Conservation (phyloP, 75 land plant species). For the Isoetes taiwanensis region DNA sequence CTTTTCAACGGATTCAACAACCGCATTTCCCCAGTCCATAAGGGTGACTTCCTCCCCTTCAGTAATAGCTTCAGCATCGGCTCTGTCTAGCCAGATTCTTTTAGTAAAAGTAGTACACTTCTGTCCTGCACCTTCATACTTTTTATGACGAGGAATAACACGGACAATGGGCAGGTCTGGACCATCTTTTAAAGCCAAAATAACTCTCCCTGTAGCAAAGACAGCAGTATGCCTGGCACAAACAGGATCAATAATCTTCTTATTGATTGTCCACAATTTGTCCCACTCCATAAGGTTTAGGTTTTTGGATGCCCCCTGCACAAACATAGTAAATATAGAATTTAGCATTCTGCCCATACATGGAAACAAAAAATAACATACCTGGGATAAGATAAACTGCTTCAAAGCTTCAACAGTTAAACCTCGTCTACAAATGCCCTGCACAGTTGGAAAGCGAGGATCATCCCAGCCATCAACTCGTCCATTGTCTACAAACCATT, state of each 20-base stretch:
- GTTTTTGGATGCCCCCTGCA: conserved; percentile 94
- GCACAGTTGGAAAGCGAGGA: conserved; percentile 90
- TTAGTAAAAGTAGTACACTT: conserved; percentile 70
- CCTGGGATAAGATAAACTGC: conserved; percentile 88
- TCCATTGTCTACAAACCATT: conserved; percentile 92
- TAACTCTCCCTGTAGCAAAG: conserved; percentile 41
- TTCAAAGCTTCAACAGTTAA: conserved; percentile 72
- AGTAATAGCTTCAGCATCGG: conserved; percentile 53
- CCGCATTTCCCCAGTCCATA: conserved; percentile 98
- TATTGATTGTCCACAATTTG: conserved; percentile 93
- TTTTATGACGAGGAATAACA: conserved; percentile 73
- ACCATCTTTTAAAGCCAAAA: conserved; percentile 41
- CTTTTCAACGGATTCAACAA: conserved; percentile 43
- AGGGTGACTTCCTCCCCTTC: conserved; percentile 81
- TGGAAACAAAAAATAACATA: conserved; percentile 8
- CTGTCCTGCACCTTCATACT: conserved; percentile 68
- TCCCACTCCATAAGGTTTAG: conserved; percentile 98
- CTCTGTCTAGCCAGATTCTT: conserved; percentile 63
- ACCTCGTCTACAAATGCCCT: conserved; percentile 72
- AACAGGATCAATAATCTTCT: conserved; percentile 88
- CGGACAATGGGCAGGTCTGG: conserved; percentile 70
- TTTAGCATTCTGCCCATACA: neutral
- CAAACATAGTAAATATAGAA: neutral
- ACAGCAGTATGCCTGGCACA: conserved; percentile 94
- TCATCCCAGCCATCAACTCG: conserved; percentile 97